Evolutionary conservation across 768 basidiomycete genomes (phyloP).

Genomic region (Phallus indusiatus): DNA sequence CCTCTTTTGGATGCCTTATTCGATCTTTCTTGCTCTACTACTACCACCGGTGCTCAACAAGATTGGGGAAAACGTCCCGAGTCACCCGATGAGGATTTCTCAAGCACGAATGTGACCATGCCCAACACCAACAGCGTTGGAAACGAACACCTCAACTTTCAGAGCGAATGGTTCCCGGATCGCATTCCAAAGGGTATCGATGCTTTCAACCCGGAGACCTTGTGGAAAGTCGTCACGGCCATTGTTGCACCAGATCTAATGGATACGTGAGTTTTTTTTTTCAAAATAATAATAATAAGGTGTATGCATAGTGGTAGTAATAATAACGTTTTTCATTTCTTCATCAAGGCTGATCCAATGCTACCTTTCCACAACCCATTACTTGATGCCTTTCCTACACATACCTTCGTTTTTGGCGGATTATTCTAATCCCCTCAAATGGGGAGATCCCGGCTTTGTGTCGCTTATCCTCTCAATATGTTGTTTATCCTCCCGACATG

Average conservation of each 20-base stretch:
- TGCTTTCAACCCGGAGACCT: constrained; percentile 68
- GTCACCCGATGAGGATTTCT: neutral
- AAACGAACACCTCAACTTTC: constrained; percentile 26
- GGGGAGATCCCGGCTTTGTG: constrained; percentile 92
- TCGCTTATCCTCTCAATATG: constrained; percentile 91
- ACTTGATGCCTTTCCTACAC: constrained; percentile 86
- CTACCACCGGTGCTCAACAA: constrained; percentile 18
- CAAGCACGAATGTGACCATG: constrained; percentile 18
- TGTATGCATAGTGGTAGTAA: no score
- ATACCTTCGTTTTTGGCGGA: constrained; percentile 89
- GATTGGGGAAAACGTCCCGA: constrained; percentile 18
- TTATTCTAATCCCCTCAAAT: constrained; percentile 89
- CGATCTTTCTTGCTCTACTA: constrained; percentile 39
- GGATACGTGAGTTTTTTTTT: constrained; percentile 73
- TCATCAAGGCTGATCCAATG: constrained; percentile 60
- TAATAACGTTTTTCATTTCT: constrained; percentile 14
- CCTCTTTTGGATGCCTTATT: constrained; percentile 80
- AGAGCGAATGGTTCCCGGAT: constrained; percentile 74
- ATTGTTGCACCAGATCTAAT: constrained; percentile 84
- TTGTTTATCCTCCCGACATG: constrained; percentile 84
- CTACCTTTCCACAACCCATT: constrained; percentile 88
- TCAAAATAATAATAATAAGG: no score
- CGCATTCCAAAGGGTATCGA: constrained; percentile 64
- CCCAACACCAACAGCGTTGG: constrained; percentile 20
- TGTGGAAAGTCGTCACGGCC: constrained; percentile 83